These are phyloP conservation scores for Verticillium alfalfae DNA, from an alignment of 2,329 filamentous ascomycete species.

Conservation along the genomic window DNA sequence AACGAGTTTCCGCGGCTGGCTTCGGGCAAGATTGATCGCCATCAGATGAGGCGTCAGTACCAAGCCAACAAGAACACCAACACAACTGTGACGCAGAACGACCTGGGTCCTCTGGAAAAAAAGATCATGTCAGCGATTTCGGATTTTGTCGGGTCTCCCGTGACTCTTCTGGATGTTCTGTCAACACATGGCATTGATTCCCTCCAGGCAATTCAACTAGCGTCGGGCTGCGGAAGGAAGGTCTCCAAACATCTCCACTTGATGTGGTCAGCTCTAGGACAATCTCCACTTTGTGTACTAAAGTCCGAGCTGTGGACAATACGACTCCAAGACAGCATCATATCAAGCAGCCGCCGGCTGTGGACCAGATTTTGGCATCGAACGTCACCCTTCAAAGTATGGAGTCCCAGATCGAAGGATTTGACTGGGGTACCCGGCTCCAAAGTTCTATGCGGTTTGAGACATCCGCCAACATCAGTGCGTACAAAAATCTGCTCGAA, in stretches of 20 bases:
- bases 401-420: slow-evolving; percentile 23
- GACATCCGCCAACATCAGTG: slow-evolving; percentile 49
- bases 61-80: not conserved
- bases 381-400: slow-evolving; percentile 4
- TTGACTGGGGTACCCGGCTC: slow-evolving; percentile 64
- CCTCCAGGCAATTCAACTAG: slow-evolving; percentile 40
- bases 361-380: not conserved
- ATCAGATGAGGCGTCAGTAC: slow-evolving; percentile 38
- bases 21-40: slow-evolving; percentile 79
- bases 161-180: slow-evolving; percentile 36
- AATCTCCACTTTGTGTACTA: slow-evolving; percentile 13
- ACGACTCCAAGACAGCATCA: not conserved
- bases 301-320: not conserved
- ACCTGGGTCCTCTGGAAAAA: slow-evolving; percentile 7
- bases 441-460: slow-evolving; percentile 79
- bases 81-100: no score
- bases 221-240: slow-evolving; percentile 56
- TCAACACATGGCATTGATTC: slow-evolving; percentile 61
- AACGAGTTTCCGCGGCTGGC: slow-evolving; percentile 65
- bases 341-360: not conserved
- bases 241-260: slow-evolving; percentile 50
- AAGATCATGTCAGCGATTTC: slow-evolving; percentile 34
- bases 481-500: slow-evolving; percentile 77
- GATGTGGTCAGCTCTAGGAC: slow-evolving; percentile 55
- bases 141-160: slow-evolving; percentile 29